phyloP scores from a whole-genome alignment of 345 rosid species.

The Rhodomyrtus tomentosa region DNA sequence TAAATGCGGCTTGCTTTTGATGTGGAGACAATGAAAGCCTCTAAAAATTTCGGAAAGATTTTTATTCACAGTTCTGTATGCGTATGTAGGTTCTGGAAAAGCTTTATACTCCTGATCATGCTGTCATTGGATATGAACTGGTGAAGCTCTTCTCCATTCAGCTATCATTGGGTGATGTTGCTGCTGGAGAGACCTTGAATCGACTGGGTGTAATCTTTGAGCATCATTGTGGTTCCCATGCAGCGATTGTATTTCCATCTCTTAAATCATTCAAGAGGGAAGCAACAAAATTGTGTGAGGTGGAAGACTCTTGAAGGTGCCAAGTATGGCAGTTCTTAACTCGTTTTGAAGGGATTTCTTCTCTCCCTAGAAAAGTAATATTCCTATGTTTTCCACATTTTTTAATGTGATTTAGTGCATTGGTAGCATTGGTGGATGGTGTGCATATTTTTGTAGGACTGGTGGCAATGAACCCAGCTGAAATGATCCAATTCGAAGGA shows the following conservation, averaged over 20 bases:
- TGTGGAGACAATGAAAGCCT: neutral
- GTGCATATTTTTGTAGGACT: neutral
- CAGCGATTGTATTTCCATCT: conserved; percentile 29
- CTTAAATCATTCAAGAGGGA: conserved; percentile 27
- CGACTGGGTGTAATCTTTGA: conserved; percentile 26
- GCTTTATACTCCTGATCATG: conserved; percentile 50
- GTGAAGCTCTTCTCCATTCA: conserved; percentile 66
- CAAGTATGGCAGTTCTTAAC: neutral
- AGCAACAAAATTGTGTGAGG: neutral
- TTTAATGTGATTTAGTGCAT: neutral
- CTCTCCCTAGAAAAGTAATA: neutral
- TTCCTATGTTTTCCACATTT: neutral
- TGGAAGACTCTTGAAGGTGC: neutral
- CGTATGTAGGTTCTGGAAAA: conserved; percentile 46
- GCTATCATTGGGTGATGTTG: conserved; percentile 30
- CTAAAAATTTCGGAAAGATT: neutral
- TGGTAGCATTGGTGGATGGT: neutral
- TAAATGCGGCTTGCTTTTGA: neutral
- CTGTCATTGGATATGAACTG: conserved; percentile 70
- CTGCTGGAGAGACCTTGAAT: conserved; percentile 27
- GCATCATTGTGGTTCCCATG: conserved; percentile 47
- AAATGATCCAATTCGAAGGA: neutral
- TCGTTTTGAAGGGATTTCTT: neutral
- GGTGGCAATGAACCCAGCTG: neutral
- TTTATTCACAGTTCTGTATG: neutral